These are phyloP conservation scores for Lathyrus tuberosus DNA, from an alignment of 306 rosid species.

Conservation along the genomic window DNA sequence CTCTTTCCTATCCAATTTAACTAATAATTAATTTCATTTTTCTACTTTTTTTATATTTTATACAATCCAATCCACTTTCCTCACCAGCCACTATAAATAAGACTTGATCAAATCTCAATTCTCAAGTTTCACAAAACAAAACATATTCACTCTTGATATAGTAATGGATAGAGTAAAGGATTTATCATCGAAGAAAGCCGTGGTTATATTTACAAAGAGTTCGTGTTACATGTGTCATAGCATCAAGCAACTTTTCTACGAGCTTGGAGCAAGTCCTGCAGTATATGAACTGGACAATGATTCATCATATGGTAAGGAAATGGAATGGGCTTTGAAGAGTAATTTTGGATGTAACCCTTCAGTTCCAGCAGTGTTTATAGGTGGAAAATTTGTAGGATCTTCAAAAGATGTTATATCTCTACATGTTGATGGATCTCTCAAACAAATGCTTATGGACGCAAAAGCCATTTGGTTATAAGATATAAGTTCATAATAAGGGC, in stretches of 20 bases:
- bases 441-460: constrained; percentile 91
- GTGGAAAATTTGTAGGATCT: constrained; percentile 86
- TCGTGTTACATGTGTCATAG: constrained; percentile 96
- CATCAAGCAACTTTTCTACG: constrained; percentile 82
- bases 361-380: constrained; percentile 94
- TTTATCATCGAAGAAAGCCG: constrained; percentile 93
- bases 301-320: constrained; percentile 72
- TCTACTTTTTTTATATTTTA: constrained; percentile 38
- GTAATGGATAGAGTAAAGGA: constrained; percentile 79
- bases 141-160: neutral
- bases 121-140: constrained; percentile 54
- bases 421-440: constrained; percentile 91
- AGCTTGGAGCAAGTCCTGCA: constrained; percentile 96
- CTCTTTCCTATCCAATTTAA: constrained; percentile 59
- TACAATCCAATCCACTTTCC: constrained; percentile 50
- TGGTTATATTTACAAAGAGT: constrained; percentile 94
- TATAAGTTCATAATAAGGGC: constrained; percentile 14
- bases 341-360: constrained; percentile 80
- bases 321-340: constrained; percentile 79
- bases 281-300: constrained; percentile 85
- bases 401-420: constrained; percentile 90
- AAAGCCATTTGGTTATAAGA: constrained; percentile 83
- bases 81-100: constrained; percentile 71
- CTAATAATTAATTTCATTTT: constrained; percentile 39
- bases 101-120: constrained; percentile 47